Percentiles rank a stretch among this genome's conserved stretches.
phyloP scores from a whole-genome alignment of 1,284 basidiomycete genomes.

The Ceratobasidium sp. region DNA sequence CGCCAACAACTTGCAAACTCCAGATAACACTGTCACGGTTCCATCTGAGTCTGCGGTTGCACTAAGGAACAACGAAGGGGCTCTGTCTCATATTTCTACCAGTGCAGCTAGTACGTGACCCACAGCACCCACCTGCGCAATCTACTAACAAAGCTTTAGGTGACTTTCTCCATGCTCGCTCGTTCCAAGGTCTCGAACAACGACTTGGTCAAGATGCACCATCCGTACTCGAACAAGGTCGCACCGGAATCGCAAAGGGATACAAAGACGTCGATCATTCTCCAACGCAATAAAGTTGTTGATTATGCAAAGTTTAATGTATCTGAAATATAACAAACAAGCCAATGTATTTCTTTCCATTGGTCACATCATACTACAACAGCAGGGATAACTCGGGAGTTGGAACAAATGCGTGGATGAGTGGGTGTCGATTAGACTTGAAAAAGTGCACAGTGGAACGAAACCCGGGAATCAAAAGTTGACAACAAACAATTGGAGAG shows the following conservation, averaged over 20 bases:
- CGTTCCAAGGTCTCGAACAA: constrained; percentile 87
- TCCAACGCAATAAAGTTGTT: neutral
- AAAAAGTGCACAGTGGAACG: constrained; percentile 18
- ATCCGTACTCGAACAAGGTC: constrained; percentile 85
- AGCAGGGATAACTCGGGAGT: constrained; percentile 14
- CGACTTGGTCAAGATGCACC: constrained; percentile 85
- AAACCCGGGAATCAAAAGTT: constrained; percentile 5
- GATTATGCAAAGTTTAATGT: neutral
- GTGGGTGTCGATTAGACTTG: constrained; percentile 1
- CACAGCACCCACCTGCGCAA: constrained; percentile 22
- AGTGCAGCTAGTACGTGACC: constrained; percentile 74
- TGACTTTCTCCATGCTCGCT: constrained; percentile 75
- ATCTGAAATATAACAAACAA: constrained; percentile 3
- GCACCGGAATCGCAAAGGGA: constrained; percentile 89
- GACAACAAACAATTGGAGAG: constrained; percentile 4
- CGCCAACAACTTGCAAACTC: neutral
- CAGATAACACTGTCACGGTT: constrained; percentile 31
- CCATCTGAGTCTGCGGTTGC: constrained; percentile 60
- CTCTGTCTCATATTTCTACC: constrained; percentile 68
- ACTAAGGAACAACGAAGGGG: constrained; percentile 72
- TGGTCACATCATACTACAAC: constrained; percentile 40
- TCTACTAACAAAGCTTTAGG: constrained; percentile 57
- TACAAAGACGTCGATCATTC: constrained; percentile 65
- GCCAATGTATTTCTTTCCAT: constrained; percentile 32
- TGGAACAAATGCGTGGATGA: constrained; percentile 11